Evolutionary conservation across 176 grass and related monocot species (phyloP), one percentile per base, ranked within the genome.

Genomic region (Triticum dicoccoides): DNA sequence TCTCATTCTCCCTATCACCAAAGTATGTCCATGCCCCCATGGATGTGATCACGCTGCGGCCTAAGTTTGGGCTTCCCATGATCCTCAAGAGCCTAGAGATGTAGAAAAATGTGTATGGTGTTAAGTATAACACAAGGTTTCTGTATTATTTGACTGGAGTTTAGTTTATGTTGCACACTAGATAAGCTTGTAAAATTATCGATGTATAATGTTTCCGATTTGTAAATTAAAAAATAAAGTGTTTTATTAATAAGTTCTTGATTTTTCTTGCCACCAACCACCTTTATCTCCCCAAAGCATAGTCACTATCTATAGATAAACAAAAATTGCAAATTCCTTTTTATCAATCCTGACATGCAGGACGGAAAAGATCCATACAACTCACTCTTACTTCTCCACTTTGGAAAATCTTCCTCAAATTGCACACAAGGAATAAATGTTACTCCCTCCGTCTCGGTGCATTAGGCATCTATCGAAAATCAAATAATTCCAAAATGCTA

Each of bases 1-100:
- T 77, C 39, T 82, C 85, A 0, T 93, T 93, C 65, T 45, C 59
- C 25, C 5, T 93, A 3, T 90, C 91, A 2, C 61, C 85, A 0
- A 85, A 80, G 63, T 93, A 93, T 14, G 77, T 64, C 0, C 91
- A 90, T 65, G 61, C 74, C 29, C 85, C 91, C 0, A 33, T 41
- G 2, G 49, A 80, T 0, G 38, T 86, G 9, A 18, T 90, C 2
- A 88, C 81, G 1, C 27, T 93, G 27, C 69, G 52, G 2, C 88
- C 91, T 0, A 70, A 82, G 49, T 74, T 35, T 38, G 88, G 91
- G 2, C 80, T 89, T 44, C 91, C 76, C 37, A 68, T 93, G 23
- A 13, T 90, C 9, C 35, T 92, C 5, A 84, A 38, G 21, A 73
- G 61, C 69, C 29, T 83, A 14, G 20, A 78, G 54, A 13, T 64